Percentiles rank a stretch among this genome's conserved stretches.
These are phyloP conservation scores for Pelagomonas calceolata DNA, from an alignment of 108 stramenopile genomes.

Conservation along the genomic window DNA sequence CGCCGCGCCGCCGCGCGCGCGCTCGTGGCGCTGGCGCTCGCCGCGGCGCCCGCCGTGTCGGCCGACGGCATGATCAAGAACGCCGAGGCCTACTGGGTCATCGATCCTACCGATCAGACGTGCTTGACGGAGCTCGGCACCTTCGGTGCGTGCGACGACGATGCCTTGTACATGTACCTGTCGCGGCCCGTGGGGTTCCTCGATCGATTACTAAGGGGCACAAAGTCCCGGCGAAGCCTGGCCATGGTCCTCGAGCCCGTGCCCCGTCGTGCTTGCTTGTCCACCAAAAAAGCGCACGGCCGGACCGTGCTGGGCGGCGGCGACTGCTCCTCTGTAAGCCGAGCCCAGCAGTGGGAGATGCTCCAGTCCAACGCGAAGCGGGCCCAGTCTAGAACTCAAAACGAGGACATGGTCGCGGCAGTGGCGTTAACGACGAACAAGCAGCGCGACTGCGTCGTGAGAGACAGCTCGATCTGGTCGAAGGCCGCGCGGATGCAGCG, in stretches of 20 bases:
- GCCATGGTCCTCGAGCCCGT: background rate
- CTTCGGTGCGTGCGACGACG: background rate
- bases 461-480: background rate
- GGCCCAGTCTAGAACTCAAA: background rate
- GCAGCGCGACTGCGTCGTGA: background rate
- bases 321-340: background rate
- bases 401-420: background rate
- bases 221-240: background rate
- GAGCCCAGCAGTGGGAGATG: background rate
- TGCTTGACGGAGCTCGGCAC: background rate
- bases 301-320: background rate
- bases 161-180: background rate
- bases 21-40: no score
- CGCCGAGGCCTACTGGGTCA: conserved; percentile 1
- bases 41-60: no score
- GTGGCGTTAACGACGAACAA: background rate
- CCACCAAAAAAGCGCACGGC: background rate
- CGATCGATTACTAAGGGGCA: background rate
- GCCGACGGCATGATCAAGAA: background rate
- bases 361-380: background rate
- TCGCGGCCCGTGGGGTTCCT: background rate
- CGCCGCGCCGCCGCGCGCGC: no score
- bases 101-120: background rate
- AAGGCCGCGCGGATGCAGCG: background rate
- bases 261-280: background rate